phyloP scores from a whole-genome alignment of 2,329 filamentous ascomycete genomes.

The Orbilia javanica region DNA sequence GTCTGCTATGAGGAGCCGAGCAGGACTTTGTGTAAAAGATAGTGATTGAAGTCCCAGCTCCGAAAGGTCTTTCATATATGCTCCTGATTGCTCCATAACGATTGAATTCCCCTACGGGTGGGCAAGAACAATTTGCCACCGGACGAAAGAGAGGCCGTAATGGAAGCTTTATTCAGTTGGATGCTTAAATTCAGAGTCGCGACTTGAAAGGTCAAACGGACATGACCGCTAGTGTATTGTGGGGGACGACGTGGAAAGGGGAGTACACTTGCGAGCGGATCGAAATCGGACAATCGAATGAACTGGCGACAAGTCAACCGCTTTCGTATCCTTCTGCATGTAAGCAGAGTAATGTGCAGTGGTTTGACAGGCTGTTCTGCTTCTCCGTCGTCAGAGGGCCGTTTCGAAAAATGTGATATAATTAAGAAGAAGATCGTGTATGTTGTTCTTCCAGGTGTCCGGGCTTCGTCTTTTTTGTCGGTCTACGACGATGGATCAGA shows the following conservation, averaged over 20 bases:
- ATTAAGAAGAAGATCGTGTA: slow-evolving; percentile 4
- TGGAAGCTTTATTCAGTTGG: slow-evolving; percentile 17
- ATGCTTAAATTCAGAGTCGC: slow-evolving; percentile 23
- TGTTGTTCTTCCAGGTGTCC: slow-evolving; percentile 17
- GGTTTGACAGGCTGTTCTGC: slow-evolving; percentile 35
- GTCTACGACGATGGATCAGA: slow-evolving; percentile 49
- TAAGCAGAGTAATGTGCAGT: slow-evolving; percentile 48
- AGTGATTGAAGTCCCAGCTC: slow-evolving; percentile 55
- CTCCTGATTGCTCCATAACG: slow-evolving; percentile 40
- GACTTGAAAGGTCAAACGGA: slow-evolving; percentile 42
- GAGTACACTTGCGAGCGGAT: slow-evolving; percentile 39
- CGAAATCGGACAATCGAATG: slow-evolving; percentile 54
- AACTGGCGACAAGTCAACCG: slow-evolving; percentile 57
- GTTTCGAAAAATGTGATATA: slow-evolving; percentile 40
- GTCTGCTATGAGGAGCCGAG: slow-evolving; percentile 42
- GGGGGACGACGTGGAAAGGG: slow-evolving; percentile 37
- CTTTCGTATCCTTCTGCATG: slow-evolving; percentile 50
- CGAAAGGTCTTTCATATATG: slow-evolving; percentile 38
- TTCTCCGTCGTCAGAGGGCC: slow-evolving; percentile 16
- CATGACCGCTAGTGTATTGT: slow-evolving; percentile 33
- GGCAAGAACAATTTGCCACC: slow-evolving; percentile 28
- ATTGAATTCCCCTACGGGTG: slow-evolving; percentile 25
- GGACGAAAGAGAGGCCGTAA: slow-evolving; percentile 22
- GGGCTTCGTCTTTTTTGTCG: slow-evolving; percentile 41
- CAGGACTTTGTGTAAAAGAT: slow-evolving; percentile 43